Evolutionary conservation across 2,329 filamentous ascomycete species (phyloP), one percentile per base, ranked within the genome.

Genomic region (Phoma sp.): DNA sequence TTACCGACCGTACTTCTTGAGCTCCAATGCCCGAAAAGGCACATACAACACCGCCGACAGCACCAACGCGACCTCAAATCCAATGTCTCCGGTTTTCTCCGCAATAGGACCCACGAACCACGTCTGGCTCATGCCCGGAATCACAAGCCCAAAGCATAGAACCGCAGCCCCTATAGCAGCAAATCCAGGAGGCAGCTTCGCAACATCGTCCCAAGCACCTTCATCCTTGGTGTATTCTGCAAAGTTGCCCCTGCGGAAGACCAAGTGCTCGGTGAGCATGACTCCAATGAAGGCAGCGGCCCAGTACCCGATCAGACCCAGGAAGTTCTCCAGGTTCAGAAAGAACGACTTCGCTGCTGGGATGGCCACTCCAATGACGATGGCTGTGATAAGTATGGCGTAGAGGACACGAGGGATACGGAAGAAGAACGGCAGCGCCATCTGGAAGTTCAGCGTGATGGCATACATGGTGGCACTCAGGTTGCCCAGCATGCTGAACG

Each of bases 381-480:
- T 78, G 32, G 79, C 81, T 2, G 84, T 83, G 37, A 83, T 80
- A 52, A 86, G 70, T 40, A 88, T 65, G 32, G 83, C 79, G 63
- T 85, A 87, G 46, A 85, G 62, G 57, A 83, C 80, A 4, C 86
- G 82, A 4, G 83, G 85, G 2, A 87, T 76, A 38, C 78, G 77
- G 50, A 81, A 76, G 27, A 87, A 78, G 55, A 78, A 79, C 0
- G 86, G 85, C 4, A 85, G 70, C 18, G 88, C 72, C 60, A 86
- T 84, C 71, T 88, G 85, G 70, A 87, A 84, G 76, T 87, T 87
- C 59, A 88, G 78, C 3, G 84, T 84, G 60, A 87, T 80, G 63
- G 82, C 81, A 75, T 88, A 88, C 72, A 84, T 82, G 13, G 83
- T 85, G 13, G 81, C 82, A 1, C 82, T 77, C 9, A 86, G 77